These are phyloP conservation scores for Neurospora discreta DNA, from an alignment of 495 filamentous ascomycete genomes.

Conservation along the genomic window DNA sequence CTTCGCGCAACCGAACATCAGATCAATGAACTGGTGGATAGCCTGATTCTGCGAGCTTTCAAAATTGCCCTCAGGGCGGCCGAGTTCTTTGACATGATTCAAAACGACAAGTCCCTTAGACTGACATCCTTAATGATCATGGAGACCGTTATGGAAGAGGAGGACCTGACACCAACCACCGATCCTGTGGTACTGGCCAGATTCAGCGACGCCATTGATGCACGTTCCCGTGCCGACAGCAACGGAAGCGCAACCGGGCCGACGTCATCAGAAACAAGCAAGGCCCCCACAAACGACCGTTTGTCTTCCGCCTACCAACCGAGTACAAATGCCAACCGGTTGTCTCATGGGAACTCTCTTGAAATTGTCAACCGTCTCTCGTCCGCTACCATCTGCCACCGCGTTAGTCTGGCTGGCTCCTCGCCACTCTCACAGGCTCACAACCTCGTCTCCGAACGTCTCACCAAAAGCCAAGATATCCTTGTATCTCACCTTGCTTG, in stretches of 20 bases:
- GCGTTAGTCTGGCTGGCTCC: constrained; percentile 38
- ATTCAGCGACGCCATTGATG: constrained; percentile 20
- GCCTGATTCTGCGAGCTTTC: constrained; percentile 87
- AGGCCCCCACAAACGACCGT: constrained; percentile 28
- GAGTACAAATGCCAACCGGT: constrained; percentile 25
- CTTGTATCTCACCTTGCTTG: constrained; percentile 83
- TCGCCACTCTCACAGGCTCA: constrained; percentile 31
- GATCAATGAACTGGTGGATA: constrained; percentile 70
- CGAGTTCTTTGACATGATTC: constrained; percentile 82
- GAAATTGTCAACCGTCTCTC: constrained; percentile 28
- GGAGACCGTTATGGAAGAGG: constrained; percentile 51
- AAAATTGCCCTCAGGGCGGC: constrained; percentile 88
- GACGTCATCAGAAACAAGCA: constrained; percentile 16
- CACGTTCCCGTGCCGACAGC: constrained; percentile 25
- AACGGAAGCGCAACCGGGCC: constrained; percentile 19
- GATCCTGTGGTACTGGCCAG: constrained; percentile 38
- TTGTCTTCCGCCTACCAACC: constrained; percentile 29
- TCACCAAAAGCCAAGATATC: constrained; percentile 67
- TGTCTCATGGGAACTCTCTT: constrained; percentile 23
- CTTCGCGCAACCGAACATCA: constrained; percentile 40
- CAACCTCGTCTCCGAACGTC: constrained; percentile 47
- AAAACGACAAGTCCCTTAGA: constrained; percentile 48
- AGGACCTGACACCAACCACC: constrained; percentile 57
- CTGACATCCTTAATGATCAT: constrained; percentile 44
- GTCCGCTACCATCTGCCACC: constrained; percentile 38